Percentiles rank a stretch among this genome's conserved stretches.
phyloP scores from a whole-genome alignment of 192 early-diverging fungal species.

The Coemansia sp. region DNA sequence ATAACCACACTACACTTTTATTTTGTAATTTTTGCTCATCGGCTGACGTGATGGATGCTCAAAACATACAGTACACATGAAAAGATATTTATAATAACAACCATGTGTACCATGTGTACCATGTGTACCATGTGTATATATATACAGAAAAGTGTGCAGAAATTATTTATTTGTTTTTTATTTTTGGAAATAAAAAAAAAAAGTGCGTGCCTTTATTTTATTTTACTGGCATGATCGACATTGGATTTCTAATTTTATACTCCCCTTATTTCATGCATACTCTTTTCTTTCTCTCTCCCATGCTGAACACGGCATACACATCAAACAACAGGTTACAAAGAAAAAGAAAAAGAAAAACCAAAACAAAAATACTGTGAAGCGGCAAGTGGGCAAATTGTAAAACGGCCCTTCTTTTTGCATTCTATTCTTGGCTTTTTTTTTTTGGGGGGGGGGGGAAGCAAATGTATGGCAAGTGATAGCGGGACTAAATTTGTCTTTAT shows the following conservation, averaged over 20 bases:
- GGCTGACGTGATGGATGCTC: too few relatives aligned
- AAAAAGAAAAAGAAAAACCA: neutral
- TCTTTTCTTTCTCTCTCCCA: neutral
- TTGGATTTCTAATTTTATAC: neutral
- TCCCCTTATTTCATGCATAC: neutral
- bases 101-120: too few relatives aligned
- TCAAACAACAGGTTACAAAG: too few relatives aligned
- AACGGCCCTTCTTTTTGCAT: neutral
- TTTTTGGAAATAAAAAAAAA: neutral
- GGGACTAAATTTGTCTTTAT: neutral
- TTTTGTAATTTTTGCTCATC: too few relatives aligned
- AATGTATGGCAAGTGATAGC: too few relatives aligned
- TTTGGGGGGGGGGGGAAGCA: too few relatives aligned
- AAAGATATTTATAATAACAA: too few relatives aligned
- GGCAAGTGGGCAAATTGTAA: too few relatives aligned
- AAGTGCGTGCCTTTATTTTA: constrained; percentile 3
- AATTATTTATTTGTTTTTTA: neutral
- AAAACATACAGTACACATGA: too few relatives aligned
- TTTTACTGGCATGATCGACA: neutral
- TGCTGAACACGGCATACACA: neutral
- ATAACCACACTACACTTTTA: too few relatives aligned
- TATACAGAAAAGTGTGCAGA: neutral
- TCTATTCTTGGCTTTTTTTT: neutral
- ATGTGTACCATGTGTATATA: too few relatives aligned
- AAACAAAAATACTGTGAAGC: neutral